These are phyloP conservation scores for Linderniella brevidens DNA, from an alignment of 257 asterid species.

Conservation along the genomic window DNA sequence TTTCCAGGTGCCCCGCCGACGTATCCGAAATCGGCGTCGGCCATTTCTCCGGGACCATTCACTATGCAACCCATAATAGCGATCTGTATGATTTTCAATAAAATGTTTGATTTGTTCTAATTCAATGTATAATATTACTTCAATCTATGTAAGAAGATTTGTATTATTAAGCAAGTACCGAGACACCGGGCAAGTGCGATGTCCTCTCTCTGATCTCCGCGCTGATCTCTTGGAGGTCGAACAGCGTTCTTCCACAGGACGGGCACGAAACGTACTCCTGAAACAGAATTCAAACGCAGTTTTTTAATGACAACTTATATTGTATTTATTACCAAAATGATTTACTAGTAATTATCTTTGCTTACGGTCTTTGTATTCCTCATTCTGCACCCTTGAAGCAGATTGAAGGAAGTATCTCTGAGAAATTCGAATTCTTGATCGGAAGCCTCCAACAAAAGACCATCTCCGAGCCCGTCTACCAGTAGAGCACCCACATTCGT, in stretches of 20 bases:
- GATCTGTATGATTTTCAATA: slow-evolving; percentile 30
- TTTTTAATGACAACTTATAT: neutral
- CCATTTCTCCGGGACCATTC: slow-evolving; percentile 99
- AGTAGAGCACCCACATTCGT: slow-evolving; percentile 79
- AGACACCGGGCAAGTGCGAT: slow-evolving; percentile 95
- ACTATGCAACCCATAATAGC: slow-evolving; percentile 99
- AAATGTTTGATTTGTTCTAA: neutral
- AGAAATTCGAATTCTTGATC: slow-evolving; percentile 78
- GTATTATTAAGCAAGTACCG: slow-evolving; percentile 29
- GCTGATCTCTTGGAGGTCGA: slow-evolving; percentile 96
- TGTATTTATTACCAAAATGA: neutral
- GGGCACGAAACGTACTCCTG: slow-evolving; percentile 99
- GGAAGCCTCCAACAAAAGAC: slow-evolving; percentile 73
- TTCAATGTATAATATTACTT: too few species aligned
- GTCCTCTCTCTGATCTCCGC: slow-evolving; percentile 92
- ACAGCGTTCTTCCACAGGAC: slow-evolving; percentile 90
- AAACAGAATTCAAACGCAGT: neutral
- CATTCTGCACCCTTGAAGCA: slow-evolving; percentile 99
- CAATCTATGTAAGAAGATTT: neutral
- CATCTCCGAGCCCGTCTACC: slow-evolving; percentile 98
- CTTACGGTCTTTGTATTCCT: slow-evolving; percentile 91
- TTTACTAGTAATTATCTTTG: neutral
- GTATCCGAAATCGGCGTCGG: slow-evolving; percentile 97
- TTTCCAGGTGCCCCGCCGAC: slow-evolving; percentile 99
- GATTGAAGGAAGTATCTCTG: slow-evolving; percentile 79